These are phyloP conservation scores for Suillus subluteus DNA, from an alignment of 768 basidiomycete species.

Conservation along the genomic window DNA sequence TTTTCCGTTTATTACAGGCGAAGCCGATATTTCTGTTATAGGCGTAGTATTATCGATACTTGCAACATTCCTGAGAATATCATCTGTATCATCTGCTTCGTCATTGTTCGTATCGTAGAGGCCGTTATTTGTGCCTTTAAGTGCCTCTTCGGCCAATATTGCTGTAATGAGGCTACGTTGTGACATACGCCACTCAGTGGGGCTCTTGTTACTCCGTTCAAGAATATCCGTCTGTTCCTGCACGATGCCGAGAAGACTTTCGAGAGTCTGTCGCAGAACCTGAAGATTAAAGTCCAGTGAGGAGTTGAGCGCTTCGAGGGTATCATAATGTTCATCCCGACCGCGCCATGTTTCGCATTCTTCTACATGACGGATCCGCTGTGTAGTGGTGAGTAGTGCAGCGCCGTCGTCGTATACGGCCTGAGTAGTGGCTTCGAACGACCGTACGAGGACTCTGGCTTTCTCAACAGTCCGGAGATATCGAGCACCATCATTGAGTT, in stretches of 20 bases:
- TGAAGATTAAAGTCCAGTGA: slow-evolving; percentile 40
- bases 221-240: slow-evolving; percentile 44
- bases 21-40: slow-evolving; percentile 10
- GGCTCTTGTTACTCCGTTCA: slow-evolving; percentile 41
- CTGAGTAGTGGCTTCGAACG: slow-evolving; percentile 51
- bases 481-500: slow-evolving; percentile 37
- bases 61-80: slow-evolving; percentile 16
- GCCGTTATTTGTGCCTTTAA: slow-evolving; percentile 19
- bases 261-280: slow-evolving; percentile 41
- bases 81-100: slow-evolving; percentile 18
- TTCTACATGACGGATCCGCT: slow-evolving; percentile 34
- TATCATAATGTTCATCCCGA: slow-evolving; percentile 29
- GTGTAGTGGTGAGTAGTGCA: slow-evolving; percentile 43
- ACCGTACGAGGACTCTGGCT: slow-evolving; percentile 50
- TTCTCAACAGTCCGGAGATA: slow-evolving; percentile 47
- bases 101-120: slow-evolving; percentile 14
- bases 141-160: slow-evolving; percentile 26
- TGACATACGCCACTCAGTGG: slow-evolving; percentile 51
- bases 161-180: slow-evolving; percentile 40
- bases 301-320: slow-evolving; percentile 31
- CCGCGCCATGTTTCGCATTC: slow-evolving; percentile 28
- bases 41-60: slow-evolving; percentile 12
- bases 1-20: slow-evolving; percentile 21
- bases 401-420: slow-evolving; percentile 54
- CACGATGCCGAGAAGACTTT: slow-evolving; percentile 40